These are phyloP conservation scores for Aspergillus fischeri DNA, from an alignment of 2,329 filamentous ascomycete genomes.

Conservation along the genomic window DNA sequence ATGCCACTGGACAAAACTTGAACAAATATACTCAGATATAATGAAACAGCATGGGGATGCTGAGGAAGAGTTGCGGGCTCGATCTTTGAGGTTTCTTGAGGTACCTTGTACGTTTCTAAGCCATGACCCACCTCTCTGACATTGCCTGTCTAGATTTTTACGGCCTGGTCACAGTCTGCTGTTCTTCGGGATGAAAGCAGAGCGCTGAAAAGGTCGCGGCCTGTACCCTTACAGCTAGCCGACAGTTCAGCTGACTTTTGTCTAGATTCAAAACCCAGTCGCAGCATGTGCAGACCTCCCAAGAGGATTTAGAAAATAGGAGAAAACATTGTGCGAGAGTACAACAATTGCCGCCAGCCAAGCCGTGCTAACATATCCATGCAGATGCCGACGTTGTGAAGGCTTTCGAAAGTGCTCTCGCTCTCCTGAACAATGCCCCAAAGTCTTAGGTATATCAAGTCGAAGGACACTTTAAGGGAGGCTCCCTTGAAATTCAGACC, in stretches of 20 bases:
- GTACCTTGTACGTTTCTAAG: constrained; percentile 36
- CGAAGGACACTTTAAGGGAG: not conserved
- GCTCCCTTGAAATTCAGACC: not conserved
- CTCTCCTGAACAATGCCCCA: constrained; percentile 36
- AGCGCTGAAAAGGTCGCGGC: constrained; percentile 66
- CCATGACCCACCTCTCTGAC: constrained; percentile 1
- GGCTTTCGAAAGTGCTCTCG: constrained; percentile 47
- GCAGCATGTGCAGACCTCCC: constrained; percentile 69
- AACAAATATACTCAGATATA: constrained; percentile 63
- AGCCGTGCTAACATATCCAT: constrained; percentile 12
- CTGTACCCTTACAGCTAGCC: constrained; percentile 6
- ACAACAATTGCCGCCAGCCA: constrained; percentile 7
- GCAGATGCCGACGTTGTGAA: constrained; percentile 43
- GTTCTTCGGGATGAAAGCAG: constrained; percentile 70
- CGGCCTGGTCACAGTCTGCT: constrained; percentile 71
- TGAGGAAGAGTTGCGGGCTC: constrained; percentile 62
- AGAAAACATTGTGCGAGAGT: constrained; percentile 69
- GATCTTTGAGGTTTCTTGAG: constrained; percentile 65
- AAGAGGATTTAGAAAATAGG: constrained; percentile 66
- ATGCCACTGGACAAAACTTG: constrained; percentile 77
- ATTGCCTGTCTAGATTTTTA: constrained; percentile 62
- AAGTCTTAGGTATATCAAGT: constrained; percentile 9
- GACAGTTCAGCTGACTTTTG: not conserved
- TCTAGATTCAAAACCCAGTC: constrained; percentile 72
- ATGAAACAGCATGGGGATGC: constrained; percentile 59